Evolutionary conservation across 192 early-diverging fungal genomes (phyloP), one percentile per base, ranked within the genome.

Genomic region (Podila minutissima): DNA sequence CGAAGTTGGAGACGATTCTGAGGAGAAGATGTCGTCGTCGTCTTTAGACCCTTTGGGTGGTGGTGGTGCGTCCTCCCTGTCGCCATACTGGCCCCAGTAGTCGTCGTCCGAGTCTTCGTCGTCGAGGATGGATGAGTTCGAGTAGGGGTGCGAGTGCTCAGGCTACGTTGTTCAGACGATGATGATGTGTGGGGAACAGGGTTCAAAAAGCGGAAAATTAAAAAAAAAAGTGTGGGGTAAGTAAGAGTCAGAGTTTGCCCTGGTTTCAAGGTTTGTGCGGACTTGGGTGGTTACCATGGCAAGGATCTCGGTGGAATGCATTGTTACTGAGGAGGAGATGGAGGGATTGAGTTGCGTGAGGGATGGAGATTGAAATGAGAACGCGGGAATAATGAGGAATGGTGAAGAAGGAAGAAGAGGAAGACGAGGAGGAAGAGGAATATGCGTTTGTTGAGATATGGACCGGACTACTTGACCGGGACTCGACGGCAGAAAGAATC

Each of bases 61-160:
- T 53, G 19, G 0, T 7, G 17, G 53, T 12, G 20, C n/a, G 11
- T 55, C 53, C 1, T 55, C 53, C 6, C 53, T 20, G 24, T 55
- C 53, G 53, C 53, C 53, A 22, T 55, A 55, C 53, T 55, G 53
- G 53, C 22, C 53, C 53, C 53, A 55, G 24, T 55, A 55, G 53
- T 55, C 53, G 11, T 55, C 53, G 11, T 55, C 53, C 53, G 53
- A 55, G 53, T 26, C 53, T 9, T 55, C 53, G 24, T 55, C 53
- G 24, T 55, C 53, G 24, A 24, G 11, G 19, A 22, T 24, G 20
- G 53, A 22, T 55, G 13, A 29, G n/a, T n/a, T 41, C 38, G 38
- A 41, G 41, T 10, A 10, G 7, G 35, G 35, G 10, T 37, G 35
- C 9, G 13, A 17, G 15, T 46, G 41, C 41, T 2, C 13, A 17